Conservation (phyloP, 768 basidiomycete species). For the Podaxis sp. region DNA sequence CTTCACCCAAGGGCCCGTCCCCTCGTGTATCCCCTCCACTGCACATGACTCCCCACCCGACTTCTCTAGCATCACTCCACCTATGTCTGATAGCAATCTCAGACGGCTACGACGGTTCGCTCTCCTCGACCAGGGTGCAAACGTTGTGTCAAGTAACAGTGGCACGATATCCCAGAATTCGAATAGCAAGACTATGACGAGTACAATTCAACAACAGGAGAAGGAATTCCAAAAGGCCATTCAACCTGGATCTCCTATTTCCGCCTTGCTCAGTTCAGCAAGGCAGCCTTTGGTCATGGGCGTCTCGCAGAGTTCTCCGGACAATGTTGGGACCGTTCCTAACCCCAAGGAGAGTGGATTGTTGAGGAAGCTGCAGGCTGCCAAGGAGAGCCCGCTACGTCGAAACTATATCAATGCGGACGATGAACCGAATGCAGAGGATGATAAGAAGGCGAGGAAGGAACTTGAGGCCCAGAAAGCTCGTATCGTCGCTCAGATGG, state of each 20-base stretch:
- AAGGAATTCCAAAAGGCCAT: constrained; percentile 96
- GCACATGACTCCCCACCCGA: constrained; percentile 75
- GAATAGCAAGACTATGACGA: constrained; percentile 39
- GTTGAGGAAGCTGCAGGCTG: constrained; percentile 55
- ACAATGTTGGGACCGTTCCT: constrained; percentile 11
- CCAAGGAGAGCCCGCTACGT: constrained; percentile 52
- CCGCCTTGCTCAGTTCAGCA: constrained; percentile 84
- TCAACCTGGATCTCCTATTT: constrained; percentile 92
- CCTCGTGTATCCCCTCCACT: constrained; percentile 72
- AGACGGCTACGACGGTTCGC: constrained; percentile 57
- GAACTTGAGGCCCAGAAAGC: constrained; percentile 91
- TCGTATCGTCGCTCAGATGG: constrained; percentile 92
- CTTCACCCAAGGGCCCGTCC: constrained; percentile 79
- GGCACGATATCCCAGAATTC: constrained; percentile 14
- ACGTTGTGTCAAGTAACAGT: background rate
- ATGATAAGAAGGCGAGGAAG: constrained; percentile 44
- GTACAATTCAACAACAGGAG: constrained; percentile 80
- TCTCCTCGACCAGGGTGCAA: constrained; percentile 55
- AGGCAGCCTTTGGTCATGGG: constrained; percentile 81
- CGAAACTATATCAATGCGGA: constrained; percentile 24
- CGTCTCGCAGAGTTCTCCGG: constrained; percentile 22
- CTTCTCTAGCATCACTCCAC: constrained; percentile 61
- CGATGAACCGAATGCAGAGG: constrained; percentile 28
- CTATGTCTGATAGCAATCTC: constrained; percentile 66
- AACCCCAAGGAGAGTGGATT: constrained; percentile 33